phyloP scores from a whole-genome alignment of 305 asterid species.

The Plantago coronopus region DNA sequence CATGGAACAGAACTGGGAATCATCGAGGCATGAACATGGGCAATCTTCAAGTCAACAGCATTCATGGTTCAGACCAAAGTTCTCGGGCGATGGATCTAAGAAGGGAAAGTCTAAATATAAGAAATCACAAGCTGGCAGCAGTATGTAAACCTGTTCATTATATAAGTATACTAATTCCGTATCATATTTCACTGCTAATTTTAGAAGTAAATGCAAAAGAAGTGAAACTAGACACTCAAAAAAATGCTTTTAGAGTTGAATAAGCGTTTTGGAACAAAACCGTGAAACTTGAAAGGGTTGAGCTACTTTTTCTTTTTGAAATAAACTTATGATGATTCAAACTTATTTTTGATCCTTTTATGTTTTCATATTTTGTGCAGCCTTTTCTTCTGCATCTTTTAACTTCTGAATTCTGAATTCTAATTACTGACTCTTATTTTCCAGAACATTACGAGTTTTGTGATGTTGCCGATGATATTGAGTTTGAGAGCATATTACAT shows the following conservation, averaged over 20 bases:
- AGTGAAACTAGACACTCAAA: too few relatives aligned
- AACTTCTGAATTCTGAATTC: constrained; percentile 15
- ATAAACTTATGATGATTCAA: too few relatives aligned
- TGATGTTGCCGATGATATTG: constrained; percentile 40
- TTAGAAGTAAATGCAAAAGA: too few relatives aligned
- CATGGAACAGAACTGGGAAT: constrained; percentile 46
- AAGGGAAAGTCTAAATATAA: constrained; percentile 45
- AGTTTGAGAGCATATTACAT: constrained; percentile 50
- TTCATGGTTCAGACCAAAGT: constrained; percentile 64
- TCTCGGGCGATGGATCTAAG: constrained; percentile 36
- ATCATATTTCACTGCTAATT: too few relatives aligned
- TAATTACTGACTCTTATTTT: constrained; percentile 11
- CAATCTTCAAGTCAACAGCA: constrained; percentile 39
- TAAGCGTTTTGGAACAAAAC: too few relatives aligned
- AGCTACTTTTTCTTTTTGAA: too few relatives aligned
- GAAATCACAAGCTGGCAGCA: constrained; percentile 35
- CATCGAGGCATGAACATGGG: constrained; percentile 37
- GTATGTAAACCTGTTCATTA: constrained; percentile 32
- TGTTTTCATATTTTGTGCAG: background rate
- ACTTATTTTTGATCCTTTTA: background rate
- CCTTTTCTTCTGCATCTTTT: constrained; percentile 3
- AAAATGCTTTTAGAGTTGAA: too few relatives aligned
- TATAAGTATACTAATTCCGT: background rate
- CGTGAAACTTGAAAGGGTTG: too few relatives aligned
- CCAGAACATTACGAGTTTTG: constrained; percentile 53